phyloP scores from a whole-genome alignment of 2,329 filamentous ascomycete genomes.

The Ophioceras dolichostomum region DNA sequence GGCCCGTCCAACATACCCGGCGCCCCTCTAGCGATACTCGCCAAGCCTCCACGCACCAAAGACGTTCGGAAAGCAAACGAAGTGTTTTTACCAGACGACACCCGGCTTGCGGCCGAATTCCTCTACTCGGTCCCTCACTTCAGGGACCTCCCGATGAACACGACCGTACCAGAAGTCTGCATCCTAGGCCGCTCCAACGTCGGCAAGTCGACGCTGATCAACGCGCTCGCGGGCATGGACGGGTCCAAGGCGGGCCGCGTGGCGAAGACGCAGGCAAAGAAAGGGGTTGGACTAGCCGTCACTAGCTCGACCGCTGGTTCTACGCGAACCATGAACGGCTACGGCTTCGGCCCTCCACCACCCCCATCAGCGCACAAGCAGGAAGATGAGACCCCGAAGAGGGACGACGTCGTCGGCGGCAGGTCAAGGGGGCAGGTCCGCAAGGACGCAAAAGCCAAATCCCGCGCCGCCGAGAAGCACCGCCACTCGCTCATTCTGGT shows the following conservation, averaged over 20 bases:
- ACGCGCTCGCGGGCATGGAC: slow-evolving; percentile 51
- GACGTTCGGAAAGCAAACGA: background rate
- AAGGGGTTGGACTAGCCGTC: slow-evolving; percentile 36
- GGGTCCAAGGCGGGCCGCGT: background rate
- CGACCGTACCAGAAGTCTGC: slow-evolving; percentile 49
- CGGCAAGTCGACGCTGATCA: slow-evolving; percentile 81
- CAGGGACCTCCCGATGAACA: slow-evolving; percentile 36
- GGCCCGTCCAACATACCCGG: slow-evolving; percentile 1
- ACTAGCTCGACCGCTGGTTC: slow-evolving; percentile 38
- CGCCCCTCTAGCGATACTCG: slow-evolving; percentile 5
- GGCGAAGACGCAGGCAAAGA: slow-evolving; percentile 6
- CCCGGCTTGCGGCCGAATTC: slow-evolving; percentile 14
- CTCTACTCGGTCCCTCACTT: slow-evolving; percentile 38
- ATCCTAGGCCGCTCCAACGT: slow-evolving; percentile 82
- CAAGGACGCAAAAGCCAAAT: slow-evolving; percentile 10
- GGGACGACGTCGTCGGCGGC: slow-evolving; percentile 7
- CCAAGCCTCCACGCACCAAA: background rate
- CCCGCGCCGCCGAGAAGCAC: background rate
- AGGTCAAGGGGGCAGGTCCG: slow-evolving; percentile 10
- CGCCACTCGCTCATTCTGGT: slow-evolving; percentile 20
- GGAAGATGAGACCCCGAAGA: slow-evolving; percentile 1
- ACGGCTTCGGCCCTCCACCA: slow-evolving; percentile 34
- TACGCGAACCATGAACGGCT: slow-evolving; percentile 43
- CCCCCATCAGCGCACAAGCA: slow-evolving; percentile 10
- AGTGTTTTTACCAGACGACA: slow-evolving; percentile 12